These are phyloP conservation scores for Lentinus tigrinus DNA, from an alignment of 768 basidiomycete species.

Conservation along the genomic window DNA sequence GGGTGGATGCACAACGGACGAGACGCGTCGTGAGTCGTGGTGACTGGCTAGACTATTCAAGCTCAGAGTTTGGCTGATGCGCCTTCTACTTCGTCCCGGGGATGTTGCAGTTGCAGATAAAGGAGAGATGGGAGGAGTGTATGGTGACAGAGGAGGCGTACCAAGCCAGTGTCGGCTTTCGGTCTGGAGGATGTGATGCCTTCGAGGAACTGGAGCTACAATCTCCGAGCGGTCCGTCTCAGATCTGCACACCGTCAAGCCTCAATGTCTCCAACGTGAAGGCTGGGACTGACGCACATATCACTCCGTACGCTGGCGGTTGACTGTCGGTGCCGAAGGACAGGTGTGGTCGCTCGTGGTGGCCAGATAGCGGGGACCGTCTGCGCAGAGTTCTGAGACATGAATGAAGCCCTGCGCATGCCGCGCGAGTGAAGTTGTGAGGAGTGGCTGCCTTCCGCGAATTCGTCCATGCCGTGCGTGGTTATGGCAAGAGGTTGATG, in stretches of 20 bases:
- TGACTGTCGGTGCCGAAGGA: constrained; percentile 15
- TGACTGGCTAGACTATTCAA: constrained; percentile 46
- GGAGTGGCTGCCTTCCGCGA: constrained; percentile 11
- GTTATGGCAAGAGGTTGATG: neutral
- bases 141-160: constrained; percentile 43
- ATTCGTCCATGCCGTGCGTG: constrained; percentile 14
- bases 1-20: neutral
- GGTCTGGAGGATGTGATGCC: constrained; percentile 57
- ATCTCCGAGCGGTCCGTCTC: constrained; percentile 44
- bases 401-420: constrained; percentile 13
- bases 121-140: constrained; percentile 48
- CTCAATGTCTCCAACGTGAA: too few relatives aligned
- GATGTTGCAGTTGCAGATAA: constrained; percentile 33
- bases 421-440: neutral
- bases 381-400: constrained; percentile 16
- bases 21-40: constrained; percentile 32
- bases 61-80: constrained; percentile 28
- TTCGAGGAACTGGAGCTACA: constrained; percentile 63
- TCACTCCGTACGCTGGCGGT: constrained; percentile 20
- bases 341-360: constrained; percentile 18
- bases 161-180: constrained; percentile 64
- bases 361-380: constrained; percentile 9
- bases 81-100: constrained; percentile 18
- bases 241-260: constrained; percentile 28
- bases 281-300: constrained; percentile 17